phyloP scores from a whole-genome alignment of 352 stramenopile species.

The Phytophthora megakarya region DNA sequence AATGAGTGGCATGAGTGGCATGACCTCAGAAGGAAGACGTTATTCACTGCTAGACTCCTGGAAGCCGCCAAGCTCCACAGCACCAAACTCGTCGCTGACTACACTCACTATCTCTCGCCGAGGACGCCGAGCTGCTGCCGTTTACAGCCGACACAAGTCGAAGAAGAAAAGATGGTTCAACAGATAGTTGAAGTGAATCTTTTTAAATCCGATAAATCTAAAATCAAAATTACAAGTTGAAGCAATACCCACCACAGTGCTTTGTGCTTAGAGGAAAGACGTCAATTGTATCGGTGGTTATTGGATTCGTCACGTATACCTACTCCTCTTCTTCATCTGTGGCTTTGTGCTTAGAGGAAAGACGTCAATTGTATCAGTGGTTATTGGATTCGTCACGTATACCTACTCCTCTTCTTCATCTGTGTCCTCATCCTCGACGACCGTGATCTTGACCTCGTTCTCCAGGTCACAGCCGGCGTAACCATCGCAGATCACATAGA shows the following conservation, averaged over 20 bases:
- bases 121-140: constrained; percentile 57
- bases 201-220: constrained; percentile 15
- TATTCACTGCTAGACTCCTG: constrained; percentile 79
- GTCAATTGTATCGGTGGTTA: no score
- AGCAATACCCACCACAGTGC: constrained; percentile 63
- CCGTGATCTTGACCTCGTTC: constrained; percentile 88
- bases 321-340: no score
- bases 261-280: no score
- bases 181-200: constrained; percentile 16
- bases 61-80: constrained; percentile 58
- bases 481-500: constrained; percentile 99
- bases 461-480: constrained; percentile 99
- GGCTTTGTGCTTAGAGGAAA: no score
- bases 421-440: constrained; percentile 57
- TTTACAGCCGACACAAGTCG: constrained; percentile 73
- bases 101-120: constrained; percentile 74
- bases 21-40: constrained; percentile 54
- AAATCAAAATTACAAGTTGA: constrained; percentile 36
- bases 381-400: no score
- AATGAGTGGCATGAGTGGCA: constrained; percentile 29
- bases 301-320: no score
- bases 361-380: no score
- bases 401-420: constrained; percentile 63
- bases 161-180: constrained; percentile 61
- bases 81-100: constrained; percentile 68